Conservation (phyloP, 2,329 filamentous ascomycete species). For the Colletotrichum brevisporum region DNA sequence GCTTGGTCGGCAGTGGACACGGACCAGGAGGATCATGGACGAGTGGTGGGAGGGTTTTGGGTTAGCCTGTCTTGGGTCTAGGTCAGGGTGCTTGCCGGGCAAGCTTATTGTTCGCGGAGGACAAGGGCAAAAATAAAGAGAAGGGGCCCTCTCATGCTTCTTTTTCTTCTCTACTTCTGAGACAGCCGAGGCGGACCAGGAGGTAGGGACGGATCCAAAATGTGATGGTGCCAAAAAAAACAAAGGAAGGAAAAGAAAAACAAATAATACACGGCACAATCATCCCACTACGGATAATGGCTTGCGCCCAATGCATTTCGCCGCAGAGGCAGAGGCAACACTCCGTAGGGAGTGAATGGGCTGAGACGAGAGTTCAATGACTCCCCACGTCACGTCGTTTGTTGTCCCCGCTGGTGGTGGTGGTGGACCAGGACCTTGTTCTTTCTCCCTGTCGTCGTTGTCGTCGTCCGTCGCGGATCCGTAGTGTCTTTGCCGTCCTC, state of each 20-base stretch:
- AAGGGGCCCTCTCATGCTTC: conserved; percentile 1
- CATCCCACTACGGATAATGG: no score
- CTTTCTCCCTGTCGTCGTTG: not conserved
- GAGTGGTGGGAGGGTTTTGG: not conserved
- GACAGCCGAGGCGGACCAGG: conserved; percentile 18
- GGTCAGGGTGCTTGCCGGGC: conserved; percentile 22
- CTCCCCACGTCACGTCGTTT: not conserved
- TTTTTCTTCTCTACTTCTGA: conserved; percentile 26
- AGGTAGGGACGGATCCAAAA: not conserved
- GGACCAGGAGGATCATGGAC: conserved; percentile 5
- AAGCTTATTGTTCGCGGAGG: conserved; percentile 11
- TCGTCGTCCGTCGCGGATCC: not conserved
- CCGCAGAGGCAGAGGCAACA: no score
- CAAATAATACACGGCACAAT: not conserved
- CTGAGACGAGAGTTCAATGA: conserved; percentile 1
- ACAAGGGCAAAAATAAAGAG: conserved; percentile 6
- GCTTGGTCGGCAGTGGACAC: conserved; percentile 19
- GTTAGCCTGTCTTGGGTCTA: conserved; percentile 31
- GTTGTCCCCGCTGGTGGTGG: not conserved
- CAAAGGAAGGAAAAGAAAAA: conserved; percentile 15
- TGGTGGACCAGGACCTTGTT: not conserved
- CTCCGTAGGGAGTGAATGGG: not conserved
- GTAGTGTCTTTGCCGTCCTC: conserved; percentile 1
- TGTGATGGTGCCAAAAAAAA: conserved; percentile 13
- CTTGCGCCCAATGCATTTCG: no score